Conservation (phyloP, 345 rosid species). For the Combretum micranthum region DNA sequence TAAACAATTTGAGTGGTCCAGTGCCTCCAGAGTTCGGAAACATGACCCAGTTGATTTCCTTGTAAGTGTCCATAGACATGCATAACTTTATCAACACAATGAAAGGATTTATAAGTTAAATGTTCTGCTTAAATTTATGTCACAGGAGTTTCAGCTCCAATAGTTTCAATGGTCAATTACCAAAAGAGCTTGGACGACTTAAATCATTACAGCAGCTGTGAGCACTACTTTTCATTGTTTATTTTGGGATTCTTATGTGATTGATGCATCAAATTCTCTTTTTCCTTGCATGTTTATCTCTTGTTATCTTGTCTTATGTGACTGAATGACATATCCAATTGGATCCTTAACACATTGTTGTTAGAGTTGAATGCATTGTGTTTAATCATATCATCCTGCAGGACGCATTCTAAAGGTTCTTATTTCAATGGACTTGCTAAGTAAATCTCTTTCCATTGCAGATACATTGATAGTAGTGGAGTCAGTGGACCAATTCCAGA, state of each 20-base stretch:
- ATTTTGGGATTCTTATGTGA: not conserved
- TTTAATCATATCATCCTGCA: not conserved
- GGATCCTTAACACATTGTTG: too few species aligned
- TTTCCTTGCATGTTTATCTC: too few species aligned
- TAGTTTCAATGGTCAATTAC: constrained; percentile 41
- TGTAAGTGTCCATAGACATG: constrained; percentile 26
- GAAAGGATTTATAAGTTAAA: not conserved
- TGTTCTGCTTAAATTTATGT: constrained; percentile 1
- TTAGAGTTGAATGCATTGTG: too few species aligned
- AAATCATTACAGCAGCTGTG: constrained; percentile 43
- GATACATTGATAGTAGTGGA: constrained; percentile 59
- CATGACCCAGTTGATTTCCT: constrained; percentile 37
- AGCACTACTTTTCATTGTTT: constrained; percentile 9
- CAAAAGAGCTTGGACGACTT: constrained; percentile 39
- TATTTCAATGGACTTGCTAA: not conserved
- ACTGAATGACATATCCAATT: too few species aligned
- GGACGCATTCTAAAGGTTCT: not conserved
- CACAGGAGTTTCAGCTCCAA: constrained; percentile 53
- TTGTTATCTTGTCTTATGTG: not conserved
- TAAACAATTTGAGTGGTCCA: constrained; percentile 47
- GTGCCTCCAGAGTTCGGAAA: constrained; percentile 51
- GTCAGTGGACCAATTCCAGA: constrained; percentile 40
- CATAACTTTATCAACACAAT: not conserved
- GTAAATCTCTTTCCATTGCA: constrained; percentile 16
- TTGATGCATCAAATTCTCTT: not conserved